Conservation (phyloP, 805 yeast species). For the Blastobotrys parvus region DNA sequence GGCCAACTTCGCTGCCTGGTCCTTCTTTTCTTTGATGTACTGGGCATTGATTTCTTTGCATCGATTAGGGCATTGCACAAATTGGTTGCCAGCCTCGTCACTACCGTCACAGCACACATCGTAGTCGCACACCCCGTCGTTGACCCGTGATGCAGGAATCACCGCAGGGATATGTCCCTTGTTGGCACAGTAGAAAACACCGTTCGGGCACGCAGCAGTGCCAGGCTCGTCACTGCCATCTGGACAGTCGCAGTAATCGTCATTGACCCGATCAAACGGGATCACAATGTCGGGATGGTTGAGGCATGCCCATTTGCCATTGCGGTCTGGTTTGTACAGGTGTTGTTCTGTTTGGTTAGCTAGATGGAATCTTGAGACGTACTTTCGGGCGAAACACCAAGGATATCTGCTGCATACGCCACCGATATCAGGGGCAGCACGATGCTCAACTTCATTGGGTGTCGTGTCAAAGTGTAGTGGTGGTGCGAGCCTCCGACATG, state of each 20-base stretch:
- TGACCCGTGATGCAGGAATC: constrained; percentile 59
- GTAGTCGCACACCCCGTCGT: constrained; percentile 91
- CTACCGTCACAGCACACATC: constrained; percentile 89
- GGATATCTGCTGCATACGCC: background rate
- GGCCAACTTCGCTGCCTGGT: constrained; percentile 15
- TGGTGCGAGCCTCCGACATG: background rate
- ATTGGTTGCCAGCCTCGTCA: constrained; percentile 48
- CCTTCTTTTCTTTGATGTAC: constrained; percentile 24
- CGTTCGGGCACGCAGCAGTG: constrained; percentile 64
- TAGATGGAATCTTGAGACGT: background rate
- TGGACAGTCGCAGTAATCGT: constrained; percentile 91
- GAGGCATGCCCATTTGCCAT: constrained; percentile 64
- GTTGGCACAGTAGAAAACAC: constrained; percentile 69
- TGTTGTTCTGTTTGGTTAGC: constrained; percentile 11
- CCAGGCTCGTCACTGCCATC: constrained; percentile 98
- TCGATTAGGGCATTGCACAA: constrained; percentile 44
- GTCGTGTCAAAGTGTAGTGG: background rate
- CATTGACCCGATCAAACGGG: constrained; percentile 60
- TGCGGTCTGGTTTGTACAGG: constrained; percentile 41
- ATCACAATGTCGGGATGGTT: constrained; percentile 56
- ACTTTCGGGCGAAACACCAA: constrained; percentile 1
- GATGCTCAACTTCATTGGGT: background rate
- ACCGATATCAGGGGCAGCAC: background rate
- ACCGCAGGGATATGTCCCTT: constrained; percentile 55
- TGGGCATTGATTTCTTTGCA: constrained; percentile 44